These are phyloP conservation scores for Truncatella angustata DNA, from an alignment of 2,329 filamentous ascomycete species.

Conservation along the genomic window DNA sequence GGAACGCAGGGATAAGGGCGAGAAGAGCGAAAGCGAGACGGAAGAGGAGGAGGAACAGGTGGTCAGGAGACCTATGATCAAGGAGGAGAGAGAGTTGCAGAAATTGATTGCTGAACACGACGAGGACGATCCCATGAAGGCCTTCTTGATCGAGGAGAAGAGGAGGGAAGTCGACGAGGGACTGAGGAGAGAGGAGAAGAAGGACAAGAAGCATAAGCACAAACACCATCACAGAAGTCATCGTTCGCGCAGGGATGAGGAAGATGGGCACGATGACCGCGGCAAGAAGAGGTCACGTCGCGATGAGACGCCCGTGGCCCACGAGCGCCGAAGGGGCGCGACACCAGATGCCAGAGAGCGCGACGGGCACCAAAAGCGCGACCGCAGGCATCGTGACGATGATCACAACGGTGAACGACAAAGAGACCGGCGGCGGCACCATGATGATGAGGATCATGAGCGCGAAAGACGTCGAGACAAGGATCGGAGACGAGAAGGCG, in stretches of 20 bases:
- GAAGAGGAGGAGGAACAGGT: slow-evolving; percentile 38
- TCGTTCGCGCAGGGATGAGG: slow-evolving; percentile 33
- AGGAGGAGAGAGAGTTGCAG: slow-evolving; percentile 78
- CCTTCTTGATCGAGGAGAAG: slow-evolving; percentile 85
- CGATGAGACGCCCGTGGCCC: slow-evolving; percentile 31
- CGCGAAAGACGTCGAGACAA: slow-evolving; percentile 15
- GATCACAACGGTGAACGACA: slow-evolving; percentile 13
- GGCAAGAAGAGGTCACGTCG: slow-evolving; percentile 32
- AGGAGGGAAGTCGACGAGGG: slow-evolving; percentile 81
- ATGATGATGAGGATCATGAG: slow-evolving; percentile 20
- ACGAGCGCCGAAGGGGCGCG: slow-evolving; percentile 23
- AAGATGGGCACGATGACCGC: slow-evolving; percentile 13
- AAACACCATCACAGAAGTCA: slow-evolving; percentile 43
- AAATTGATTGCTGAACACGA: slow-evolving; percentile 77
- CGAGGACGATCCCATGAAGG: slow-evolving; percentile 97
- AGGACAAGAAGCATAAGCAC: slow-evolving; percentile 44
- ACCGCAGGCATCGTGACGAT: slow-evolving; percentile 26
- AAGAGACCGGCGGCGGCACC: slow-evolving; percentile 3
- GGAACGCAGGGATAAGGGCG: slow-evolving; percentile 31
- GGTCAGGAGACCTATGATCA: slow-evolving; percentile 60
- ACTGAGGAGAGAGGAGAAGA: slow-evolving; percentile 52
- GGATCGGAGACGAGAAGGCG: slow-evolving; percentile 19
- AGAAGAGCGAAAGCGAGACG: slow-evolving; percentile 39
- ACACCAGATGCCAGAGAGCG: slow-evolving; percentile 21
- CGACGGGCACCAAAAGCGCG: slow-evolving; percentile 25